Base-by-base conservation (phyloP, 2,329 filamentous ascomycete species). In the Claviceps digitariae region DNA sequence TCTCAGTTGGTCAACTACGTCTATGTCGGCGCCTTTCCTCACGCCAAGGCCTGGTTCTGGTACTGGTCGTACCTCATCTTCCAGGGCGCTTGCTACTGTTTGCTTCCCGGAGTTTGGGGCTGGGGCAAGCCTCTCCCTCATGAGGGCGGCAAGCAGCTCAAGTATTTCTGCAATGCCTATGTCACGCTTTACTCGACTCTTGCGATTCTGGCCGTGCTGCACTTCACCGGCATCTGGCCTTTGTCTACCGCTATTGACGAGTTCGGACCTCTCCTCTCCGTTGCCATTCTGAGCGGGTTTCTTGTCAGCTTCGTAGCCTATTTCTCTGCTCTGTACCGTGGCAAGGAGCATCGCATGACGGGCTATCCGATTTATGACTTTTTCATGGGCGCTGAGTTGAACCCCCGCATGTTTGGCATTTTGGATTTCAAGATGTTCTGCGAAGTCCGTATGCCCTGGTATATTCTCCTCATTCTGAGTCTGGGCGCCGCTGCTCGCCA, bases 351-450 rank as follows among this genome's bases (percentile, higher is more conserved):
- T 69, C 86, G 91, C 58, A 95, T 97, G 89, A 94, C 88, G 2
- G 87, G 87, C 41, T 78, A 82, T 61, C 79, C 77, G 47, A 72
- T 93, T 62, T 91, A 93, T 67, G 88, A 94, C 72, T 93, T 93
- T 70, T 94, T 93, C 75, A 90, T 93, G 81, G 88, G 88, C 52
- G 85, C 86, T 13, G 88, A 94, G 72, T 75, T 94, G 53, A 93
- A 94, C 72, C 88, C 88, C 4, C 79, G 88, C 59, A 80, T 93
- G 96, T 97, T 63, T 66, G 84, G 83, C 53, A 83, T 88, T 60
- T 72, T 94, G 50, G 88, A 94, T 69, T 88, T 93, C 73, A 94
- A 94, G 73, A 93, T 94, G 88, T 95, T 95, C 72, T 93, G 89
- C 64, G 90, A 95, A 68, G 89, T 95, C 56, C 85, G 90, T 60